Base-by-base conservation (phyloP, 202 grass and related monocot genomes). In the Hordeum pubiflorum region DNA sequence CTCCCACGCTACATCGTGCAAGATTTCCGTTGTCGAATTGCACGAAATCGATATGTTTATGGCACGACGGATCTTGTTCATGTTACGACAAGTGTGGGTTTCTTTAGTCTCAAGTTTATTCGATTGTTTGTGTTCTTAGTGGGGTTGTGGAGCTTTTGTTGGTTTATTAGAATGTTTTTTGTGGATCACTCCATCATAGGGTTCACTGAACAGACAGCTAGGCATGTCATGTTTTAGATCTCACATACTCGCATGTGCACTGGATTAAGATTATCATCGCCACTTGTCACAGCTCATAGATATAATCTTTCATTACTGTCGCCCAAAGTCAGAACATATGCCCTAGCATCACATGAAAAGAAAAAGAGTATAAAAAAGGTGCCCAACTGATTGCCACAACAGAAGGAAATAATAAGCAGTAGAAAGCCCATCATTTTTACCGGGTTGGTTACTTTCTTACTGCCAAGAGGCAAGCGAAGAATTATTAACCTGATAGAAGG, bases 181-280 rank as follows among this genome's bases (percentile, higher is more conserved):
- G 40, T 82, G 82, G 85, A 91, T 87, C 78, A 75, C 58, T 24
- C 62, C 82, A 69, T 69, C 37, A 82, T 43, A 69, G 79, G 82
- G 78, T 87, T 78, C 67, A 82, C 61, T 74, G 61, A 87, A 74
- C 78, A 75, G 40, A 88, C 67, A 91, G 62, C 85, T 82, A 91
- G 73, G 82, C 82, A 84, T 85, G 78, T 68, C 34, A 75, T 85
- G 58, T 79, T 78, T 69, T 69, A 78, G 85, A 79, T 86, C 80
- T 80, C 80, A 64, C 5, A 46, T 63, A 15, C 61, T 79, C 72
- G 61, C 89, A 82, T 88, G 82, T 82, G 79, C 72, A 60, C 24
- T 58, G 59, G 78, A 85, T 69, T 69, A 74, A 84, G 82, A 75
- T 81, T 81, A 46, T 63, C 85, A 79, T 58, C 62, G 63, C 82